Conservation (phyloP, 2,329 filamentous ascomycete species). For the Phoma sp. region DNA sequence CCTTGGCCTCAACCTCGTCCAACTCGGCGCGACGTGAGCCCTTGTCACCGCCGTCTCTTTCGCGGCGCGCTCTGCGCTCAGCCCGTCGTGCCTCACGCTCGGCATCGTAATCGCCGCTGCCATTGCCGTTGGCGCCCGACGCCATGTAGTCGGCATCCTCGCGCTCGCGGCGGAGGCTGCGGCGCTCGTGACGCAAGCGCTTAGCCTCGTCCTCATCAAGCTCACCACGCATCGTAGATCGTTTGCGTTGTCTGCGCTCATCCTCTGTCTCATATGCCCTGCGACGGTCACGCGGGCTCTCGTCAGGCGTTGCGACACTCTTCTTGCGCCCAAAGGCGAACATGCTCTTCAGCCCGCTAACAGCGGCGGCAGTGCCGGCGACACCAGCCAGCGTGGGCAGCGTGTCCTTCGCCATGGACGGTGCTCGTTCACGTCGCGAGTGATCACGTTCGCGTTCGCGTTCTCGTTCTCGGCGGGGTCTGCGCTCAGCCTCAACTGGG, state of each 20-base stretch:
- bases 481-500: conserved; percentile 52
- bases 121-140: conserved; percentile 35
- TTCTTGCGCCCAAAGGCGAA: conserved; percentile 51
- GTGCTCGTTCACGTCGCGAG: conserved; percentile 59
- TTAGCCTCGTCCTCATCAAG: conserved; percentile 47
- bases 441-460: conserved; percentile 48
- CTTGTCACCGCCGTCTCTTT: conserved; percentile 46
- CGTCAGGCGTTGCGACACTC: conserved; percentile 28
- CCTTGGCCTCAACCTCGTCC: conserved; percentile 45
- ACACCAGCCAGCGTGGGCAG: conserved; percentile 39
- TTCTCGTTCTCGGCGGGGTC: conserved; percentile 51
- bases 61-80: conserved; percentile 40
- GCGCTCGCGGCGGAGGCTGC: conserved; percentile 39
- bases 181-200: conserved; percentile 45
- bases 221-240: conserved; percentile 42
- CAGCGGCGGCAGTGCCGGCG: conserved; percentile 48
- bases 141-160: conserved; percentile 36
- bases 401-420: conserved; percentile 65
- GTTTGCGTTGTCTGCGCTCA: conserved; percentile 46
- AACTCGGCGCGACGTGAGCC: conserved; percentile 38
- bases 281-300: conserved; percentile 42
- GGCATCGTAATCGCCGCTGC: conserved; percentile 40
- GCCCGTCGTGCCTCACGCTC: conserved; percentile 48
- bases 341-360: conserved; percentile 62
- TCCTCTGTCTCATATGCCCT: conserved; percentile 46